phyloP scores from a whole-genome alignment of 495 filamentous ascomycete species.

The Talaromyces adpressus region DNA sequence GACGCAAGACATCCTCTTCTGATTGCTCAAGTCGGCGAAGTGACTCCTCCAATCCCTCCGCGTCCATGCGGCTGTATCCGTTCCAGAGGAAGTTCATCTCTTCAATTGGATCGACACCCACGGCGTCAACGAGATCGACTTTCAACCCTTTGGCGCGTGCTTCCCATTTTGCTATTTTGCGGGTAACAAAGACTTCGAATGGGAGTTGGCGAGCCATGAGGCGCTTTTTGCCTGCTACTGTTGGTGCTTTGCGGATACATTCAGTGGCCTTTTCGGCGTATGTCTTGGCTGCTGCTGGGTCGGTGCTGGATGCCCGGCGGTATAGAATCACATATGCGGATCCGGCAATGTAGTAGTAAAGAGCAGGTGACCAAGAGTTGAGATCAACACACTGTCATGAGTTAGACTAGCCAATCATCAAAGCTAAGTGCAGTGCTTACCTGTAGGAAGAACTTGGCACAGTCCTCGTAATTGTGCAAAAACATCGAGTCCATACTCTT shows the following conservation, averaged over 20 bases:
- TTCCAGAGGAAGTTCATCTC: slow-evolving; percentile 99
- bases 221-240: slow-evolving; percentile 72
- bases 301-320: slow-evolving; percentile 41
- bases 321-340: slow-evolving; percentile 72
- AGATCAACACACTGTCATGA: slow-evolving; percentile 58
- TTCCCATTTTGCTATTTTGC: slow-evolving; percentile 89
- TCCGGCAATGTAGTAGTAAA: slow-evolving; percentile 89
- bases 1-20: slow-evolving; percentile 47
- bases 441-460: slow-evolving; percentile 65
- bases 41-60: slow-evolving; percentile 55
- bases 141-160: slow-evolving; percentile 61
- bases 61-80: slow-evolving; percentile 67
- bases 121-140: slow-evolving; percentile 68
- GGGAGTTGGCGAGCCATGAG: slow-evolving; percentile 87
- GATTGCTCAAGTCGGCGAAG: slow-evolving; percentile 60
- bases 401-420: background rate
- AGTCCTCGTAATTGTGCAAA: slow-evolving; percentile 62
- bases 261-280: slow-evolving; percentile 63
- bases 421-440: slow-evolving; percentile 20
- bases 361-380: slow-evolving; percentile 82
- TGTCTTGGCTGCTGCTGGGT: slow-evolving; percentile 41
- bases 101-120: slow-evolving; percentile 75
- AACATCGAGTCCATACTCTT: slow-evolving; percentile 74
- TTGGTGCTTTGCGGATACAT: slow-evolving; percentile 63
- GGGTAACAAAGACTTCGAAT: slow-evolving; percentile 79